Percentiles rank a stretch among this genome's conserved stretches.
These are phyloP conservation scores for Fusarium proliferatum DNA, from an alignment of 2,329 filamentous ascomycete genomes.

Conservation along the genomic window DNA sequence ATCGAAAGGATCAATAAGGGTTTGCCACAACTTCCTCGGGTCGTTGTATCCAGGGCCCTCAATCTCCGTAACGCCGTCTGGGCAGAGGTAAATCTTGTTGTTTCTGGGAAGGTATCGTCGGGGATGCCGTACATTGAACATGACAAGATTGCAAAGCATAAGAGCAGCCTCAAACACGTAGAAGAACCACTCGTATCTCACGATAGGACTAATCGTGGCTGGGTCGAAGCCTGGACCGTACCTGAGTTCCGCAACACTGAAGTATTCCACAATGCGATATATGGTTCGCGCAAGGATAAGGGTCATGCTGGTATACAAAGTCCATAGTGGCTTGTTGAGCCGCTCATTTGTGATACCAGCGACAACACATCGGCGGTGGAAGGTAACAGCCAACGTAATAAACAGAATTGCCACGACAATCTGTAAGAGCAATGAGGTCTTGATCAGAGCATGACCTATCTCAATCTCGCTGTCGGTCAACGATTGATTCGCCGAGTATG, in stretches of 20 bases:
- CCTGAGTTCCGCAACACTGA: conserved; percentile 57
- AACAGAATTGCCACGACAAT: conserved; percentile 64
- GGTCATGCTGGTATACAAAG: conserved; percentile 62
- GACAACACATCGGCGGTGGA: conserved; percentile 58
- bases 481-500: conserved; percentile 59
- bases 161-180: conserved; percentile 66
- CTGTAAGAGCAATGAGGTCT: conserved; percentile 65
- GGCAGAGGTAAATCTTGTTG: conserved; percentile 61
- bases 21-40: conserved; percentile 55
- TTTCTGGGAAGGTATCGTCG: conserved; percentile 61
- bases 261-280: conserved; percentile 70
- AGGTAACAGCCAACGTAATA: conserved; percentile 57
- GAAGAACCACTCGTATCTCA: conserved; percentile 70
- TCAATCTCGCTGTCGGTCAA: conserved; percentile 53
- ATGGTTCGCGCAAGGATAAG: conserved; percentile 66
- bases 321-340: conserved; percentile 54
- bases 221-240: conserved; percentile 53
- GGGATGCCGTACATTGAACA: conserved; percentile 65
- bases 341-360: conserved; percentile 50
- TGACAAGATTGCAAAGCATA: conserved; percentile 62
- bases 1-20: conserved; percentile 57
- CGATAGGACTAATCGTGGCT: conserved; percentile 53
- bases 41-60: conserved; percentile 62
- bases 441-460: conserved; percentile 59
- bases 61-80: conserved; percentile 62